phyloP scores from a whole-genome alignment of 2,329 filamentous ascomycete species.

The Xylariales sp. region DNA sequence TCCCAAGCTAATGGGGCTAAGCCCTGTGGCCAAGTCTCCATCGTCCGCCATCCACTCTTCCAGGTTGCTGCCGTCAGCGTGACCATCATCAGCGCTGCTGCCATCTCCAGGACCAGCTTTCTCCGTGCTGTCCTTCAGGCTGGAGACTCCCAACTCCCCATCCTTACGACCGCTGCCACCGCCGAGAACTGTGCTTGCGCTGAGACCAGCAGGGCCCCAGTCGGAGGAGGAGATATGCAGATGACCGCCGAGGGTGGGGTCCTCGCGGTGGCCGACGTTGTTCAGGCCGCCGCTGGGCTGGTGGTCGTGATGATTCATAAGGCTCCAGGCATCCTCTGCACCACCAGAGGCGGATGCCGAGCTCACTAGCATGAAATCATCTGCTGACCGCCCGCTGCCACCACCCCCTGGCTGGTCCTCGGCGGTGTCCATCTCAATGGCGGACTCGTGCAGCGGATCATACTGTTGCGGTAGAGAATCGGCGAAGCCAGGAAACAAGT shows the following conservation, averaged over 20 bases:
- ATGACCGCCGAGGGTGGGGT: no score
- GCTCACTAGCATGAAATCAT: conserved; percentile 19
- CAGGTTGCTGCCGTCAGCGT: no score
- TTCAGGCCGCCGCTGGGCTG: no score
- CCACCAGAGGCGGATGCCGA: no score
- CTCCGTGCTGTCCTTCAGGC: no score
- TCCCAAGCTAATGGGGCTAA: conserved; percentile 24
- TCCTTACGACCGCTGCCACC: no score
- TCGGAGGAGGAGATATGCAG: no score
- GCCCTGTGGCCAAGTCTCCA: conserved; percentile 7
- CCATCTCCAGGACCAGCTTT: no score
- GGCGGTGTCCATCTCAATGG: conserved; percentile 21
- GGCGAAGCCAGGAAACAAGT: conserved; percentile 19
- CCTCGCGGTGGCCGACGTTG: no score
- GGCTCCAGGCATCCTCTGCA: conserved; percentile 21
- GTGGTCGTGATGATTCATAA: conserved; percentile 16
- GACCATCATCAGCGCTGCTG: no score
- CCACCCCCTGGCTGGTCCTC: conserved; percentile 11
- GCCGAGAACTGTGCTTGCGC: conserved; percentile 22
- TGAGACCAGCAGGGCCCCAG: conserved; percentile 24
- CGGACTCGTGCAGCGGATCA: conserved; percentile 20
- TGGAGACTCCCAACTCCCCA: no score
- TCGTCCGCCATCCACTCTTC: conserved; percentile 21
- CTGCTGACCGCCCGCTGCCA: conserved; percentile 7
- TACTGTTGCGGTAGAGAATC: conserved; percentile 16